phyloP scores from a whole-genome alignment of 2,329 filamentous ascomycete species.

The Colletotrichum lindemuthianum region DNA sequence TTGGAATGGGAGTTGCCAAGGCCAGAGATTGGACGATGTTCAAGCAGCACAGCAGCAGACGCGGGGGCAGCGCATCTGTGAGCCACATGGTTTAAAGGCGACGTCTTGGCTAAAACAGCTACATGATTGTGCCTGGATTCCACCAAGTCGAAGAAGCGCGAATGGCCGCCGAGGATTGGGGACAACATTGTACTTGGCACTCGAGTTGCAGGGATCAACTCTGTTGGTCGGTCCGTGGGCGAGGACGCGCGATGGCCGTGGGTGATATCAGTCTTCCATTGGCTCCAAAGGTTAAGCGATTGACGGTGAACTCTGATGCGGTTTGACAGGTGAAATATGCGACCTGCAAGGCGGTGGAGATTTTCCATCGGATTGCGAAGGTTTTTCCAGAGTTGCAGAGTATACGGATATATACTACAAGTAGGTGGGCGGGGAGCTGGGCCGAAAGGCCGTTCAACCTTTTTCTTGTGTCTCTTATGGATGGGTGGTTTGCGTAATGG shows the following conservation, averaged over 20 bases:
- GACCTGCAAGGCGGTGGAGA: not conserved
- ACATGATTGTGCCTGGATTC: conserved; percentile 6
- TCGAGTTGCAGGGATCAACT: conserved; percentile 18
- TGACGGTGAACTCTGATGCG: not conserved
- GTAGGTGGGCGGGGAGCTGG: conserved; percentile 6
- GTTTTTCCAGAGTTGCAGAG: too few relatives aligned
- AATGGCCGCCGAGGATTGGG: not conserved
- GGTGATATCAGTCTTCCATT: conserved; percentile 20
- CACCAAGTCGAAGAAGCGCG: conserved; percentile 7
- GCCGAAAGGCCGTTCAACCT: conserved; percentile 4
- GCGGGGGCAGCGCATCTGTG: not conserved
- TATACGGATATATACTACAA: too few relatives aligned
- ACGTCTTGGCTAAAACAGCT: conserved; percentile 27
- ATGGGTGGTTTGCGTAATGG: conserved; percentile 3
- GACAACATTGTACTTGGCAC: not conserved
- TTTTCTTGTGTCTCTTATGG: conserved; percentile 1
- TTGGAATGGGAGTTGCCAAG: too few relatives aligned
- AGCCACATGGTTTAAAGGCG: conserved; percentile 9
- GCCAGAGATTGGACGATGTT: too few relatives aligned
- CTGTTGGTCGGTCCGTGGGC: conserved; percentile 8
- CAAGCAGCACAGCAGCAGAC: too few relatives aligned
- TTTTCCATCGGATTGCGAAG: too few relatives aligned
- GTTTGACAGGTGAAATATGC: conserved; percentile 3
- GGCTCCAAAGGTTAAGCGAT: not conserved
- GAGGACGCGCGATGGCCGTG: not conserved